A percentile compares a stretch with the other conserved stretches of the same genome.
Conservation (phyloP, 495 filamentous ascomycete species). For the Aspergillus biplanus region DNA sequence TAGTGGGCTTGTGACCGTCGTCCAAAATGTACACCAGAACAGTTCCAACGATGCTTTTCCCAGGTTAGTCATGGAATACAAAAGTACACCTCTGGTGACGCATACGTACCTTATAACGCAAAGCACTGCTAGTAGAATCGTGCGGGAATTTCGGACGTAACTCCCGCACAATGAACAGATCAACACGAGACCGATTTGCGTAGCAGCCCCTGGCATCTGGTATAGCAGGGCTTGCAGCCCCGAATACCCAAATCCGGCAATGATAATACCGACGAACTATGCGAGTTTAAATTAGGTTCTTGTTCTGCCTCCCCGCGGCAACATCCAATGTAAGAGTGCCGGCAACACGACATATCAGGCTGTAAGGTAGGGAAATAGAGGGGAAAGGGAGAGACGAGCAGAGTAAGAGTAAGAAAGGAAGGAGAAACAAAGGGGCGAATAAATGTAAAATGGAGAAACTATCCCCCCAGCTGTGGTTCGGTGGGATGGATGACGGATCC, state of each 20-base stretch:
- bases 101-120: neutral
- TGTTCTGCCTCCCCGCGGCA: no score
- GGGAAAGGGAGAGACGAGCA: no score
- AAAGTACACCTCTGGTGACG: neutral
- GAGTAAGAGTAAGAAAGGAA: no score
- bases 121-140: neutral
- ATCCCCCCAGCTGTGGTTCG: no score
- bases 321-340: no score
- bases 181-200: slow-evolving; percentile 8
- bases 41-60: neutral
- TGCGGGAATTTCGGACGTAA: neutral
- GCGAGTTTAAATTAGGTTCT: neutral
- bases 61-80: neutral
- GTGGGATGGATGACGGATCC: no score
- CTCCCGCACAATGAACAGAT: neutral
- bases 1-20: neutral
- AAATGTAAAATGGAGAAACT: no score
- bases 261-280: slow-evolving; percentile 10
- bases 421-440: no score
- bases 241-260: slow-evolving; percentile 9
- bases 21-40: neutral
- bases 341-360: no score
- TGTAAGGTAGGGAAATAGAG: no score
- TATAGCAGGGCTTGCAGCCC: neutral
- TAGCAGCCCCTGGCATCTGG: slow-evolving; percentile 12